phyloP scores from a whole-genome alignment of 108 stramenopile genomes.

The Conticribra weissflogii region DNA sequence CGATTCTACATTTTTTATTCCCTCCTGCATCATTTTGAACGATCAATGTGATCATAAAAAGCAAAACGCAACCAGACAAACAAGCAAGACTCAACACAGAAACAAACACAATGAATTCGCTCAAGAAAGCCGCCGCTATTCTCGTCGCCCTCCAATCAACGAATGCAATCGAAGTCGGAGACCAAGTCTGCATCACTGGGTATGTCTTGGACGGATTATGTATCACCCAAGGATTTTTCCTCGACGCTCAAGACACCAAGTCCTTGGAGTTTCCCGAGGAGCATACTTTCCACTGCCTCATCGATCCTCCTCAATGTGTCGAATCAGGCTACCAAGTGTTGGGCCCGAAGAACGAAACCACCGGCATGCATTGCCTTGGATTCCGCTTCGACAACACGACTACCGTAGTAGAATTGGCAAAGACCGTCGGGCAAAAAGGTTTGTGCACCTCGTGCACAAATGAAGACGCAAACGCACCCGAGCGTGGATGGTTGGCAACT shows the following conservation, averaged over 20 bases:
- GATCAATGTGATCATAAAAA: no score
- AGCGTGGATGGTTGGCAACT: constrained; percentile 19
- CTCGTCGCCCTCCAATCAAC: no score
- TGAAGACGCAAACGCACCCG: constrained; percentile 6
- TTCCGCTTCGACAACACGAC: constrained; percentile 15
- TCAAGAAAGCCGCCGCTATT: no score
- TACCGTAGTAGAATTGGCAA: constrained; percentile 7
- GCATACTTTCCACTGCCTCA: constrained; percentile 55
- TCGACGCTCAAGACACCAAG: constrained; percentile 28
- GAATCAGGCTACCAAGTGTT: constrained; percentile 42
- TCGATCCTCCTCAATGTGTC: constrained; percentile 40
- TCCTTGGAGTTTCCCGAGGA: constrained; percentile 36
- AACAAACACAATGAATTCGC: no score
- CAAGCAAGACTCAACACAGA: no score
- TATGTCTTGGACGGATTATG: no score
- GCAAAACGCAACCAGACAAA: no score
- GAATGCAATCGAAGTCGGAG: no score
- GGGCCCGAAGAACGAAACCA: constrained; percentile 7
- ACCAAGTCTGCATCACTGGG: no score
- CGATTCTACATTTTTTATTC: no score
- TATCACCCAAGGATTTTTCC: no score
- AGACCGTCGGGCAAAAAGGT: constrained; percentile 10
- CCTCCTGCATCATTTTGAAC: no score
- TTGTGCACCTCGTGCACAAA: constrained; percentile 21
- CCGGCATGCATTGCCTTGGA: constrained; percentile 25